Evolutionary conservation across 371 early-diverging fungal species (phyloP).

Genomic region (Lichtheimia corymbifera): DNA sequence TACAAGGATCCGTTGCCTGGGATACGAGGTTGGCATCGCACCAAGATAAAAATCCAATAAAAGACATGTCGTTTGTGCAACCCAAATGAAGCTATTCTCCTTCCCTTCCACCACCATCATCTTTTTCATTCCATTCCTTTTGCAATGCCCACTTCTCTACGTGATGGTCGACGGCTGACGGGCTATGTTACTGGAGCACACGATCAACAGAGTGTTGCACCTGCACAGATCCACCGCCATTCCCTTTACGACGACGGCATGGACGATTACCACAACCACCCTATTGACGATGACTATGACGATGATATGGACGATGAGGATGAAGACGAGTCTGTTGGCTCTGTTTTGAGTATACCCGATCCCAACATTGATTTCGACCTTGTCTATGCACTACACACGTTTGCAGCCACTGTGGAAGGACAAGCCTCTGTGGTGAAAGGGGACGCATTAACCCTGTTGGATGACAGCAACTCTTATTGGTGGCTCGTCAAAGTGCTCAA

Average conservation of each 20-base stretch:
- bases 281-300: conserved; percentile 34
- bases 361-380: conserved; percentile 74
- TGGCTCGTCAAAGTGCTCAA: conserved; percentile 93
- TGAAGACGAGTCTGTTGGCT: conserved; percentile 56
- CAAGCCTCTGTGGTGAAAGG: conserved; percentile 92
- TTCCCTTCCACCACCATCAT: conserved; percentile 3
- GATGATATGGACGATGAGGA: conserved; percentile 36
- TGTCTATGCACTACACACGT: conserved; percentile 94
- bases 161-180: conserved; percentile 15
- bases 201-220: neutral
- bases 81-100: neutral
- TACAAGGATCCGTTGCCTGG: no score
- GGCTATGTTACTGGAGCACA: conserved; percentile 10
- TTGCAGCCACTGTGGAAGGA: conserved; percentile 93
- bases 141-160: conserved; percentile 3
- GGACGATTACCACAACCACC: conserved; percentile 32
- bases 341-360: conserved; percentile 65
- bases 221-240: conserved; percentile 22
- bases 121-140: conserved; percentile 14
- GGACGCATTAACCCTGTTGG: conserved; percentile 86
- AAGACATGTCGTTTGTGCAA: neutral
- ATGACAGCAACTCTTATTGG: conserved; percentile 98
- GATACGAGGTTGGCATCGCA: no score
- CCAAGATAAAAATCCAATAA: neutral
- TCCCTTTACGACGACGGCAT: conserved; percentile 48